Conservation (phyloP, 2,329 filamentous ascomycete genomes). For the Rugonectria rugulosa region DNA sequence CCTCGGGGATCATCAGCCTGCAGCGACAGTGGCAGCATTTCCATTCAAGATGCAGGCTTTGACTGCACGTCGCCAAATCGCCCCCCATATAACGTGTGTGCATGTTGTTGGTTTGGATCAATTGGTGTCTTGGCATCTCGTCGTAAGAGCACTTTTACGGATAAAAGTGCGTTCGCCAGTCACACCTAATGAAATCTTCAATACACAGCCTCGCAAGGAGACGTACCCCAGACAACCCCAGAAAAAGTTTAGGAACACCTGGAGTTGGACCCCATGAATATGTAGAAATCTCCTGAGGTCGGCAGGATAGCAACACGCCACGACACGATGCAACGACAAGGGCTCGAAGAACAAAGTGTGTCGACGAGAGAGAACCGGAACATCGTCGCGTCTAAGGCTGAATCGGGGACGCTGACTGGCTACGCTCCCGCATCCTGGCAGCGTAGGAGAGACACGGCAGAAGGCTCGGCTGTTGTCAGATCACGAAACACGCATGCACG, state of each 20-base stretch:
- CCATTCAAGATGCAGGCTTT: background rate
- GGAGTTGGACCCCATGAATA: slow-evolving; percentile 7
- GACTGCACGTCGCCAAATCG: too few species aligned
- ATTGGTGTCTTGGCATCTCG: background rate
- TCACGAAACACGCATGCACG: too few species aligned
- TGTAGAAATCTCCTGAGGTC: slow-evolving; percentile 3
- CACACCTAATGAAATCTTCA: slow-evolving; percentile 13
- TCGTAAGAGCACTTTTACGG: background rate
- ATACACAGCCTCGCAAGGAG: background rate
- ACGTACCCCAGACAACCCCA: slow-evolving; percentile 1
- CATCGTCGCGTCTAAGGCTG: slow-evolving; percentile 11
- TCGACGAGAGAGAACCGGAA: slow-evolving; percentile 7
- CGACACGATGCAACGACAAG: background rate
- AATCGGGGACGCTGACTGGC: slow-evolving; percentile 1
- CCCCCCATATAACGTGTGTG: too few species aligned
- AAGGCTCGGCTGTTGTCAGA: slow-evolving; percentile 21
- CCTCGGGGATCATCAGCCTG: background rate
- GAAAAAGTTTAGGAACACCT: slow-evolving; percentile 21
- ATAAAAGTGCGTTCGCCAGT: slow-evolving; percentile 4
- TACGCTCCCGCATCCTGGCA: slow-evolving; percentile 10
- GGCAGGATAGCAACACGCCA: slow-evolving; percentile 11
- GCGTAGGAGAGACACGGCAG: slow-evolving; percentile 22
- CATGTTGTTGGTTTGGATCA: too few species aligned
- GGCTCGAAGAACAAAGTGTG: background rate
- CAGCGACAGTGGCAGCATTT: background rate